Evolutionary conservation across 257 asterid genomes (phyloP), one percentile per base, ranked within the genome.

Genomic region (Asclepias syriaca): DNA sequence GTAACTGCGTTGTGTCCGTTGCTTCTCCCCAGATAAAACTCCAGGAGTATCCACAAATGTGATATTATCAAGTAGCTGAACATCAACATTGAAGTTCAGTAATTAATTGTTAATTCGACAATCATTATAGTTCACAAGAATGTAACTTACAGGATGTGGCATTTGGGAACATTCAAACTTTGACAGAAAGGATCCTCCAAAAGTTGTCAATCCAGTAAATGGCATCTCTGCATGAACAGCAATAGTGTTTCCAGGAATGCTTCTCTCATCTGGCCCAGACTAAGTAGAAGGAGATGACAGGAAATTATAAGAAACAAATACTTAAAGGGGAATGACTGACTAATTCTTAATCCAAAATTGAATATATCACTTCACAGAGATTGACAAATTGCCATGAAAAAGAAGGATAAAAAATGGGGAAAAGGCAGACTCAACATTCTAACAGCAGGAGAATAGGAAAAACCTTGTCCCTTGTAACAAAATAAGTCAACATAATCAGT

Each of bases 11-110:
- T 91, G 89, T 27, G 98, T 94, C 39, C 97, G 78, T 70, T 94
- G 99, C 85, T 94, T 94, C 83, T 94, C 99, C 50, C 99, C 99
- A 1, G 99, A 94, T 76, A 94, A 75, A 73, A 94, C 99, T 27
- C 99, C 99, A 46, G 99, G 99, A 71, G 99, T 94, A 77, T 94
- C 99, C 90, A 94, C 98, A 66, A 94, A 83, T 14, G 98, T 87
- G 69, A 94, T 75, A 71, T 94, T 90, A 55, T 94, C 97, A 49
- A 94, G 93, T 68, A 94, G 81, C 99, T 94, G 75, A 6, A 77
- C 27, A 29, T 59, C 70, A 78, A 79, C 64, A 55, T 78, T 37
- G 24, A 60, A 66, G 68, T 66, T 40, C 45, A 67, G 55, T 40
- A 29, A 14, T 54, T 45, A 34, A 53, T 5, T 22, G 5, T 48